Evolutionary conservation across 2,329 filamentous ascomycete genomes (phyloP), one percentile per base, ranked within the genome.

Genomic region (Alternaria incomplexa): DNA sequence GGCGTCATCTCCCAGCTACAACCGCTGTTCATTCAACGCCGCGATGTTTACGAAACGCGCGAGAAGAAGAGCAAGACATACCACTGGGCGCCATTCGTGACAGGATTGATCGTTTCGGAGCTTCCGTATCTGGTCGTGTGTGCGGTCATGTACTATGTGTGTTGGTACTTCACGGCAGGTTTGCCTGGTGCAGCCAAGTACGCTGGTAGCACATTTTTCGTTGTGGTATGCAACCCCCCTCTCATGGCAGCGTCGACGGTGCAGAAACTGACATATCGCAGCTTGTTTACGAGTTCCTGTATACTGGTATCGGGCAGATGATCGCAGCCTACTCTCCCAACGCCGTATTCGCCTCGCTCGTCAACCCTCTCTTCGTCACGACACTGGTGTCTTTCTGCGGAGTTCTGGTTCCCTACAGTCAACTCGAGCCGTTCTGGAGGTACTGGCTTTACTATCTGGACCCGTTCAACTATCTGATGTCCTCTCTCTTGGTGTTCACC

Each of bases 51-150:
- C 74, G 86, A 88, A 73, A 85, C 83, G 8, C 85, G 86, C 50
- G 86, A 88, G 68, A 82, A 85, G 12, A 85, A 89, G 2, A 87
- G 85, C 74, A 91, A 91, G 71, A 85, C 87, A 0, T 93, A 92
- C 80, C 90, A 87, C 0, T 93, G 90, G 90, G 84, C 86, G 67
- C 88, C 85, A 0, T 93, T 93, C 77, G 85, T 93, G 73, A 81
- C 89, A 3, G 86, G 88, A 68, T 90, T 91, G 71, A 86, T 92
- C 58, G 59, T 91, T 2, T 89, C 90, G 50, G 91, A 93, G 74
- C 82, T 92, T 1, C 89, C 90, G 0, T 93, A 84, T 80, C 82
- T 87, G 61, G 81, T 87, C 44, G 59, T 92, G 8, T 86, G 87
- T 5, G 87, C 84, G 5, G 77, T 91, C n/a, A 72, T 92, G 11